Percentiles rank a stretch among this genome's conserved stretches.
Evolutionary conservation across 2,329 filamentous ascomycete species (phyloP).

Genomic region (Fusarium pseudograminearum): DNA sequence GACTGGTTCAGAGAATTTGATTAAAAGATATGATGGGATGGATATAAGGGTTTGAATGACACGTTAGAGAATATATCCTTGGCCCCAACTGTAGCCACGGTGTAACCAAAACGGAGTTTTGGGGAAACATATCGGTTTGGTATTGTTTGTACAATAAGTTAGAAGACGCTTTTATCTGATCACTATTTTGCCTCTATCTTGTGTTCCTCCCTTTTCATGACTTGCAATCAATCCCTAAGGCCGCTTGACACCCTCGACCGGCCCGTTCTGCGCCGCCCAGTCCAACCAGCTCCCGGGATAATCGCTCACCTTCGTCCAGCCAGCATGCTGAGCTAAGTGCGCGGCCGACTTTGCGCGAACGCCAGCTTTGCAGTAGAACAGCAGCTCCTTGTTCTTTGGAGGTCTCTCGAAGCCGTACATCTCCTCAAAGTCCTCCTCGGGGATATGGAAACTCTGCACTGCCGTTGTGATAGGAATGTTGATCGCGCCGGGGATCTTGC

Average conservation of each 20-base stretch:
- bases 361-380: constrained; percentile 95
- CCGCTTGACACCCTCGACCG: constrained; percentile 52
- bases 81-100: constrained; percentile 1
- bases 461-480: constrained; percentile 84
- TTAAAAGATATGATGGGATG: constrained; percentile 16
- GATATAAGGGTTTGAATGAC: constrained; percentile 24
- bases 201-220: neutral
- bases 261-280: constrained; percentile 80
- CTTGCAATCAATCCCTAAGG: constrained; percentile 44
- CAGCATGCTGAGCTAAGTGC: constrained; percentile 78
- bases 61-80: constrained; percentile 34
- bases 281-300: constrained; percentile 84
- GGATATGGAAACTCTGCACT: constrained; percentile 83
- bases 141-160: constrained; percentile 42
- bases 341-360: constrained; percentile 85
- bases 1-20: neutral
- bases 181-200: constrained; percentile 10
- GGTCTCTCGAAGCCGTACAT: constrained; percentile 82
- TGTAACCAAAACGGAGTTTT: constrained; percentile 32
- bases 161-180: constrained; percentile 39
- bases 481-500: constrained; percentile 82
- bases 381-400: constrained; percentile 65
- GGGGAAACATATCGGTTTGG: constrained; percentile 19
- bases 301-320: constrained; percentile 78
- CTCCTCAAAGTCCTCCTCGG: constrained; percentile 83